Conservation (phyloP, 1,284 basidiomycete species). For the Ganoderma multipileum region DNA sequence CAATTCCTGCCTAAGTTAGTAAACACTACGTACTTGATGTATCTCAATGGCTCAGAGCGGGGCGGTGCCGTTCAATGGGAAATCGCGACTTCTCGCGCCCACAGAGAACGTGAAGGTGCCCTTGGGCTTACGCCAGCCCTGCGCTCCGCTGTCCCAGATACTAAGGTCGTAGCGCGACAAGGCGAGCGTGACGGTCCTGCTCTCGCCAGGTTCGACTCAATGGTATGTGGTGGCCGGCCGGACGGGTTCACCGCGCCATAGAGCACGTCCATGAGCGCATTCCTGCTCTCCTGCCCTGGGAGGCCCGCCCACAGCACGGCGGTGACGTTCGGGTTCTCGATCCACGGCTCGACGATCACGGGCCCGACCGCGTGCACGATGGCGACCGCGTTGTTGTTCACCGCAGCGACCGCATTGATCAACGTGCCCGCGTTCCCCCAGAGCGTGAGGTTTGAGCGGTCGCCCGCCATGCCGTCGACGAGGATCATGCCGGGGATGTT, state of each 20-base stretch:
- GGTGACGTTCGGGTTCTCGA: slow-evolving; percentile 80
- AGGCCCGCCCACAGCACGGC: slow-evolving; percentile 73
- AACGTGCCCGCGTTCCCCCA: slow-evolving; percentile 3
- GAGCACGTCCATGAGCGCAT: slow-evolving; percentile 75
- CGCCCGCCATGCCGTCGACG: slow-evolving; percentile 51
- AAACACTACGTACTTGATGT: no score
- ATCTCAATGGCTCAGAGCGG: slow-evolving; percentile 33
- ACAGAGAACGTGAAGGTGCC: slow-evolving; percentile 53
- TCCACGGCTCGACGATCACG: slow-evolving; percentile 78
- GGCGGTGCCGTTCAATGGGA: slow-evolving; percentile 29
- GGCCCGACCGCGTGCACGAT: slow-evolving; percentile 82
- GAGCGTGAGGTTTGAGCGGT: slow-evolving; percentile 49
- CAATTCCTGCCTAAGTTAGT: no score
- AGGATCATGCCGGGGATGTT: neutral
- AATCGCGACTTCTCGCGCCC: slow-evolving; percentile 62
- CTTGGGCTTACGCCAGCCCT: slow-evolving; percentile 58
- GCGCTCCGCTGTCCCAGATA: slow-evolving; percentile 53
- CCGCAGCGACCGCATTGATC: slow-evolving; percentile 18
- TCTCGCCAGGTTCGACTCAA: slow-evolving; percentile 57
- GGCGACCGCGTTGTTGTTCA: slow-evolving; percentile 79
- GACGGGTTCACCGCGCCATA: slow-evolving; percentile 80
- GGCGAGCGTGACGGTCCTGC: slow-evolving; percentile 43
- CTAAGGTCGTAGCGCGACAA: slow-evolving; percentile 53
- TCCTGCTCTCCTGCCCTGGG: slow-evolving; percentile 81
- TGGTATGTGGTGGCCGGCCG: slow-evolving; percentile 84